phyloP scores from a whole-genome alignment of 495 filamentous ascomycete genomes.

The Poronia punctata region DNA sequence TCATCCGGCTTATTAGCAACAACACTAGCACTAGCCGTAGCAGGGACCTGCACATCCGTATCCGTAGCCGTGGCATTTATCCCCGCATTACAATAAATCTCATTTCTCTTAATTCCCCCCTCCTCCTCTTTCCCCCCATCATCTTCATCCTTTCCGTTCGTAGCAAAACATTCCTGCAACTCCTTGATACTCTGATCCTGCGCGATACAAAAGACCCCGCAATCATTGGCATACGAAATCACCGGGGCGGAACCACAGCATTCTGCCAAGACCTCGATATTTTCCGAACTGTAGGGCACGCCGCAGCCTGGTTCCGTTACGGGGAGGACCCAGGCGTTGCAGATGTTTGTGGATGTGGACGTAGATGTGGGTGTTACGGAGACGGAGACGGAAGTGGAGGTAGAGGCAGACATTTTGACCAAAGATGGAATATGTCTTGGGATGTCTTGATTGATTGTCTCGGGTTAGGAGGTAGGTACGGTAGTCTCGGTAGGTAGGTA shows the following conservation, averaged over 20 bases:
- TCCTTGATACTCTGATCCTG: conserved; percentile 32
- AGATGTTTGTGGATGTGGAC: conserved; percentile 24
- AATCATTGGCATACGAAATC: conserved; percentile 38
- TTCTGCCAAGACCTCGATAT: conserved; percentile 32
- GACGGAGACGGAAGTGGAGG: conserved; percentile 16
- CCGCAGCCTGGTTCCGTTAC: conserved; percentile 39
- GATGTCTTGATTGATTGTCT: no score
- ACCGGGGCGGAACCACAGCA: conserved; percentile 42
- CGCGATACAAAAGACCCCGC: conserved; percentile 46
- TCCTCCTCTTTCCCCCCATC: no score
- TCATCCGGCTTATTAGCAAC: no score
- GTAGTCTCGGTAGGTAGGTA: no score
- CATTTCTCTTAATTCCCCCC: no score
- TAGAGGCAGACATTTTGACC: no score
- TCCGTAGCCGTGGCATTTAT: conserved; percentile 37
- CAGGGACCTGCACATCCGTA: conserved; percentile 16
- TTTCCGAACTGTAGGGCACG: conserved; percentile 28
- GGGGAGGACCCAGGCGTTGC: conserved; percentile 37
- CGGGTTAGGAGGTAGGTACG: no score
- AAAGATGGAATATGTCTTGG: no score
- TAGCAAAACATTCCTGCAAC: conserved; percentile 28
- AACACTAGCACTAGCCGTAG: conserved; percentile 19
- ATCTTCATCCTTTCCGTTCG: no score
- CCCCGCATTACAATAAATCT: conserved; percentile 36
- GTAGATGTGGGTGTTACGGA: conserved; percentile 22